phyloP scores from a whole-genome alignment of 345 rosid genomes.

The Raphanus raphanistrum region DNA sequence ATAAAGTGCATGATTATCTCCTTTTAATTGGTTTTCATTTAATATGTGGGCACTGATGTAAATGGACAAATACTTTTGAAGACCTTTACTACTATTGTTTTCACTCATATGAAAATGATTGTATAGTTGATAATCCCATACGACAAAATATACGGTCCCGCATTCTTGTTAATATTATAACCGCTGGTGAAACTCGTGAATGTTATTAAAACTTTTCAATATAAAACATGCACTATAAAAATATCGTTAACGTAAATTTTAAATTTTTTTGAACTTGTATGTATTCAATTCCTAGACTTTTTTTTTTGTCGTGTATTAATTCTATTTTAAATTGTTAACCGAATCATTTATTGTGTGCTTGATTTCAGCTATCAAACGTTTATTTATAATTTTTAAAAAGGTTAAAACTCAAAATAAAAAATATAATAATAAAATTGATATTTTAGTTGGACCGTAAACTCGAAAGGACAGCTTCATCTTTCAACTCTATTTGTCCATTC shows the following conservation, averaged over 20 bases:
- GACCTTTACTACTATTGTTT: neutral
- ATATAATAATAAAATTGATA: neutral
- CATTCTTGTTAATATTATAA: neutral
- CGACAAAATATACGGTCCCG: neutral
- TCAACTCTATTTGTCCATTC: neutral
- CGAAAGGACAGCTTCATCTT: neutral
- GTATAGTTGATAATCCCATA: constrained; percentile 8
- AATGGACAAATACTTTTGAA: neutral
- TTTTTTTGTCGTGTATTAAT: neutral
- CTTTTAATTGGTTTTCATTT: neutral
- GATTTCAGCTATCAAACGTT: neutral
- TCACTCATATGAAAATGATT: neutral
- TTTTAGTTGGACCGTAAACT: constrained; percentile 16
- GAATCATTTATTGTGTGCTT: neutral
- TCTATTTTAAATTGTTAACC: neutral
- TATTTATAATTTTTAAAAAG: neutral
- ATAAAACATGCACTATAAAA: neutral
- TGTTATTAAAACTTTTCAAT: neutral
- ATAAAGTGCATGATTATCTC: neutral
- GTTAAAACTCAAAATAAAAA: neutral
- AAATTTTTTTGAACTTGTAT: no score
- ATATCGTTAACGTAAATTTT: neutral
- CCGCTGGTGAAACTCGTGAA: constrained; percentile 20
- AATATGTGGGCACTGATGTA: neutral
- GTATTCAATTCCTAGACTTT: no score